Evolutionary conservation across 2,329 filamentous ascomycete genomes (phyloP), one percentile per base, ranked within the genome.

Genomic region (Septoria linicola): DNA sequence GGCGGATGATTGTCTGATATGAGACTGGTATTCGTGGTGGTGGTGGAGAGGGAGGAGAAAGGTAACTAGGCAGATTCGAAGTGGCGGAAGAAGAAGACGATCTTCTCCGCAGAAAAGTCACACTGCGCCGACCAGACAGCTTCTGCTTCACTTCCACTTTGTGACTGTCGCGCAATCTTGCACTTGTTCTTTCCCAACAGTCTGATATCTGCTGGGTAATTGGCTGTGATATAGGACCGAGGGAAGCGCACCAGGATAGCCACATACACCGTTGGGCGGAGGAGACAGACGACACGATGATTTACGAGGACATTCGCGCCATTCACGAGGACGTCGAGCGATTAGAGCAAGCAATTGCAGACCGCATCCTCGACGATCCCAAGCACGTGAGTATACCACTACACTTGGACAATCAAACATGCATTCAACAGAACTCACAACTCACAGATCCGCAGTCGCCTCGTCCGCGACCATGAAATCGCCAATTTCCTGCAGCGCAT

Each of bases 251-350:
- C n/a, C n/a, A n/a, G n/a, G n/a, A n/a, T n/a, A n/a, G n/a, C n/a
- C n/a, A n/a, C n/a, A n/a, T n/a, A n/a, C n/a, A n/a, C n/a, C n/a
- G n/a, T n/a, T n/a, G n/a, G n/a, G 16, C 40, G 35, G 25, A 21
- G 20, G 32, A 23, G 35, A 19, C 21, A 27, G 41, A 36, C 43
- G 16, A 32, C 35, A 68, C 36, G 31, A 83, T 96, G 90, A 76
- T 95, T 61, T 75, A 96, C 58, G 95, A 99, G 77, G 91, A 97
- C 63, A 87, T 97, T 73, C 83, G 93, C 63, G 90, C 89, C 66
- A 82, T 96, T 63, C 91, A 96, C 64, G 93, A 99, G 81, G 93
- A 99, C 73, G 76, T 99, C 43, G 93, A 99, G 79, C 85, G 93
- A 58, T 81, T 99, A 53, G 93, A 99, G 73, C 89, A 96, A 70